Percentiles rank a stretch among this genome's conserved stretches.
Conservation (phyloP, 2,329 filamentous ascomycete species). For the Didymella sp. region DNA sequence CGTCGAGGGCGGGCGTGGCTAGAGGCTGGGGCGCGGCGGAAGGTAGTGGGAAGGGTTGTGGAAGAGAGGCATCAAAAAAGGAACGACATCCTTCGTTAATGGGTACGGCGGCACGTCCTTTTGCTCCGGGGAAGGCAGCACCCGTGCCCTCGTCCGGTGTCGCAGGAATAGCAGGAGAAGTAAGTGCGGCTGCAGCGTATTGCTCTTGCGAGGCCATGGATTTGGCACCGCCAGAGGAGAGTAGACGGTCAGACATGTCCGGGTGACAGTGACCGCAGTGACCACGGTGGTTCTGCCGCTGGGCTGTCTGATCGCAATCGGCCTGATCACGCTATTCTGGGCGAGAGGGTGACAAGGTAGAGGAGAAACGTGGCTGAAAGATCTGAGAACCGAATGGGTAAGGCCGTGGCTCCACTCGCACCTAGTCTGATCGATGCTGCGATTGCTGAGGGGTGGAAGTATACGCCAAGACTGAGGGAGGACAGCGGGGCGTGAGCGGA, state of each 20-base stretch:
- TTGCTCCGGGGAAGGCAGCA: slow-evolving; percentile 23
- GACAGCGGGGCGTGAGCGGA: slow-evolving; percentile 23
- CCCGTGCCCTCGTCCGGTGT: slow-evolving; percentile 32
- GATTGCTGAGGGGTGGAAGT: slow-evolving; percentile 18
- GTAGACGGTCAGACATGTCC: slow-evolving; percentile 26
- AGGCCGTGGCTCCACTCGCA: slow-evolving; percentile 30
- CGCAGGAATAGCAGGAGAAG: slow-evolving; percentile 28
- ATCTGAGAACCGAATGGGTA: slow-evolving; percentile 32
- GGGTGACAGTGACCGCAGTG: slow-evolving; percentile 15
- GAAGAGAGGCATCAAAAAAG: slow-evolving; percentile 40
- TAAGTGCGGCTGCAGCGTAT: slow-evolving; percentile 21
- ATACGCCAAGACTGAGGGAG: slow-evolving; percentile 13
- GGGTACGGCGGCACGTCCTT: slow-evolving; percentile 17
- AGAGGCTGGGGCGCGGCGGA: slow-evolving; percentile 29
- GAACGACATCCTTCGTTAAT: slow-evolving; percentile 27
- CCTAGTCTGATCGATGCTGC: slow-evolving; percentile 17
- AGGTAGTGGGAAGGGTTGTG: slow-evolving; percentile 41
- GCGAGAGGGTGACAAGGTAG: slow-evolving; percentile 25
- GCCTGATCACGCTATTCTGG: slow-evolving; percentile 24
- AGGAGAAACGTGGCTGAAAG: slow-evolving; percentile 36
- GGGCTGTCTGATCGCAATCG: slow-evolving; percentile 20
- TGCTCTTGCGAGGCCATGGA: slow-evolving; percentile 17
- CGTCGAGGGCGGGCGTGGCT: slow-evolving; percentile 37
- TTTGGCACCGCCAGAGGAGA: slow-evolving; percentile 13
- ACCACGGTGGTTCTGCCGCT: slow-evolving; percentile 9